Evolutionary conservation across 805 yeast species (phyloP).

Genomic region (Starmerella stellata): DNA sequence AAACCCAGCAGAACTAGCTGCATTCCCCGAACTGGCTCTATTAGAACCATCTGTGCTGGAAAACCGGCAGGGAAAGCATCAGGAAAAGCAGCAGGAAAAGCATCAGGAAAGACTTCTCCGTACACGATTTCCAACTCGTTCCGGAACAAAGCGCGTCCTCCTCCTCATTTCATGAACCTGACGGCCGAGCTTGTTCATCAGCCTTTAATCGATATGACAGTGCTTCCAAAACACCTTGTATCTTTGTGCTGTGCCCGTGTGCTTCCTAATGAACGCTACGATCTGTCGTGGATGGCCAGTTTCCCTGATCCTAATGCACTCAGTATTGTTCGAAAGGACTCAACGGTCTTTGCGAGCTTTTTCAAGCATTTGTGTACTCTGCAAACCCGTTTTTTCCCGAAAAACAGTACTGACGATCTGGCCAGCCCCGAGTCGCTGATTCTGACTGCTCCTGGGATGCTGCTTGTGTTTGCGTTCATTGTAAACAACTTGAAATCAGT

Average conservation of each 20-base stretch:
- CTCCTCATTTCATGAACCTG: background rate
- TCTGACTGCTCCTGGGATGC: constrained; percentile 21
- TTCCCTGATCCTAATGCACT: background rate
- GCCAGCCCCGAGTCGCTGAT: background rate
- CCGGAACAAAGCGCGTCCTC: no score
- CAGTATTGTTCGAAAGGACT: constrained; percentile 17
- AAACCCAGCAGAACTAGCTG: no score
- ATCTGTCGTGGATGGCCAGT: background rate
- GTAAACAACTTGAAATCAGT: constrained; percentile 3
- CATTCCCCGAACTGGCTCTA: no score
- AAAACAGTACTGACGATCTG: background rate
- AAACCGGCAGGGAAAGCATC: background rate
- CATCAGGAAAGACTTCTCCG: background rate
- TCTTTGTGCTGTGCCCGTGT: background rate
- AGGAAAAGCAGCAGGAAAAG: background rate
- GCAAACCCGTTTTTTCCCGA: constrained; percentile 18
- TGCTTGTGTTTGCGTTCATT: constrained; percentile 18
- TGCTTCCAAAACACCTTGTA: background rate
- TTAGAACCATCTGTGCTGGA: no score
- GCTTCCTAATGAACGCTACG: background rate
- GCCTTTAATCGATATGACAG: background rate
- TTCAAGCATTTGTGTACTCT: constrained; percentile 26
- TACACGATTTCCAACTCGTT: background rate
- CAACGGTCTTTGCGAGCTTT: constrained; percentile 27
- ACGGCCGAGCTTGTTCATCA: background rate